Conservation (phyloP, 441 rosid genomes). For the Gossypium trilobum region DNA sequence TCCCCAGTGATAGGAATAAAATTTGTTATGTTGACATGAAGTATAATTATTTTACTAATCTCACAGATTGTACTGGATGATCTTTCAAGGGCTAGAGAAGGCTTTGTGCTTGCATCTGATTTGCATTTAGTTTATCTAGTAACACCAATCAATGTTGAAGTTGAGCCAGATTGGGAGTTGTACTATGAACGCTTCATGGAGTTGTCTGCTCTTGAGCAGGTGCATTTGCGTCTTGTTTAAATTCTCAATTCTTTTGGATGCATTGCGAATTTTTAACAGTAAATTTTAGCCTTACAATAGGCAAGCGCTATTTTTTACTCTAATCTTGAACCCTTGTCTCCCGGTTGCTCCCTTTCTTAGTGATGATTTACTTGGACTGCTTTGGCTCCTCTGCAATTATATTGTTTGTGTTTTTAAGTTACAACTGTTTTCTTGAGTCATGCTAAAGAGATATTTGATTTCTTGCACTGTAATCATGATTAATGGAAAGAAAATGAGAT, state of each 20-base stretch:
- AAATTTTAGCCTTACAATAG: neutral
- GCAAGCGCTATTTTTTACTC: neutral
- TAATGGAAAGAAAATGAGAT: neutral
- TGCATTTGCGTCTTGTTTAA: conserved; percentile 22
- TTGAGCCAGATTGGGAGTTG: conserved; percentile 95
- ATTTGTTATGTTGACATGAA: neutral
- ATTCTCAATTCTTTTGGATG: neutral
- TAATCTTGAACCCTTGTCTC: neutral
- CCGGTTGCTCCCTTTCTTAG: neutral
- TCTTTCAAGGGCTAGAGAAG: conserved; percentile 93
- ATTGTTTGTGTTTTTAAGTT: neutral
- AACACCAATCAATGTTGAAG: conserved; percentile 88
- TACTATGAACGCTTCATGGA: conserved; percentile 85
- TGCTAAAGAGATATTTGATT: neutral
- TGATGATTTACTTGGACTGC: neutral
- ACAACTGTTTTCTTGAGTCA: neutral
- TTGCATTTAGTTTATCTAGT: conserved; percentile 85
- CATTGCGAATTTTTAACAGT: neutral
- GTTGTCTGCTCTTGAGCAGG: conserved; percentile 85
- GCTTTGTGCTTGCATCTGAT: conserved; percentile 94
- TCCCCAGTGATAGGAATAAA: conserved; percentile 15
- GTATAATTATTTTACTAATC: conserved; percentile 18
- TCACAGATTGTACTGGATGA: conserved; percentile 88
- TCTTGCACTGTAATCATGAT: neutral
- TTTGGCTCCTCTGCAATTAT: neutral